Evolutionary conservation across 805 yeast genomes (phyloP), one percentile per base, ranked within the genome.

Genomic region (Metschnikowia santaceciliae): DNA sequence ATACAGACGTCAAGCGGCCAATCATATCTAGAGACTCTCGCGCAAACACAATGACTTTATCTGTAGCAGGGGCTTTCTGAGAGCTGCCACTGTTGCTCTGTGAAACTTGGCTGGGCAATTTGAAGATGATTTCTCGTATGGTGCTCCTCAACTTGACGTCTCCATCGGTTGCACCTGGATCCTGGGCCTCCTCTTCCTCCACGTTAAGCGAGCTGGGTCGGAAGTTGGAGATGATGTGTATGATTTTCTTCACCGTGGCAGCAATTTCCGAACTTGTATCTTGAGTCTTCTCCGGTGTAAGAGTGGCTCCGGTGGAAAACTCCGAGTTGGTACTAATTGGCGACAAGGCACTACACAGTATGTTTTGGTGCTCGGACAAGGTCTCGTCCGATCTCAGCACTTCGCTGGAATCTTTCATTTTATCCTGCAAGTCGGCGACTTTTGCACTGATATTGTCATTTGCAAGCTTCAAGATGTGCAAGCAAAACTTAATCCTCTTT

Each of bases 21-120:
- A 92, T 85, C 90, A 91, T 88, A 40, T 87, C 94, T 44, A 92
- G 71, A 0, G 96, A 85, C 66, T 94, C 99, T 57, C 86, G 86
- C 0, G 98, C 97, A 53, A 92, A 74, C 4, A 87, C 78, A 23
- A 94, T 70, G 1, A 90, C 88, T 55, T 85, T 82, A 20, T 88
- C 89, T 63, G 89, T 69, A 26, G 69, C 59, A 35, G 66, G 69
- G 17, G 70, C 65, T 42, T 57, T 56, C 53, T 55, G 90, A 19
- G 52, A 47, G 37, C 51, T 39, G 17, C 50, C 43, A 2, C 52
- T 50, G 32, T 34, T 43, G 26, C 38, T 52, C 36, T 49, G 53
- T 1, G 55, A 49, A 80, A 60, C 84, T 79, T 36, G 62, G 38
- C 77, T 68, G 0, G 98, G 99, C 43, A 92, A 73, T 51, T 80